Conservation (phyloP, 2,329 filamentous ascomycete species). For the Ambrosiella xylebori region DNA sequence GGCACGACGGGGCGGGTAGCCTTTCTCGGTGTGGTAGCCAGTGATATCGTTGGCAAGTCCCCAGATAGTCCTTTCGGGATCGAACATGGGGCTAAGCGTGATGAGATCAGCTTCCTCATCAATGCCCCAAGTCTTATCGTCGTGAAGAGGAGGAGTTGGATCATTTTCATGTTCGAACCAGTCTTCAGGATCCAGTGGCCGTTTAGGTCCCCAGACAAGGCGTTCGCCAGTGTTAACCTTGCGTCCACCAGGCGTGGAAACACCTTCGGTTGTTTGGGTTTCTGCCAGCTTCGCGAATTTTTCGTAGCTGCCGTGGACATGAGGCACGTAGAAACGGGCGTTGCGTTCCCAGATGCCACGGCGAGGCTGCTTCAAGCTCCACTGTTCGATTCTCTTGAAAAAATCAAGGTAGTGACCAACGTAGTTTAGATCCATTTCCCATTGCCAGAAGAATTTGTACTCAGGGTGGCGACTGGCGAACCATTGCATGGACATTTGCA, state of each 20-base stretch:
- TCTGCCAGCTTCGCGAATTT: constrained; percentile 35
- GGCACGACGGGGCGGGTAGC: constrained; percentile 50
- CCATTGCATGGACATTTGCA: constrained; percentile 88
- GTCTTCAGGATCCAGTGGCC: constrained; percentile 49
- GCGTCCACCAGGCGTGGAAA: constrained; percentile 1
- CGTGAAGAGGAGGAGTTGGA: constrained; percentile 46
- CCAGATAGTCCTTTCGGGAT: constrained; percentile 79
- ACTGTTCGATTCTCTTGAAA: constrained; percentile 50
- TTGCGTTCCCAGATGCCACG: constrained; percentile 73
- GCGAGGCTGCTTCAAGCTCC: constrained; percentile 55
- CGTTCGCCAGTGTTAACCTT: constrained; percentile 24
- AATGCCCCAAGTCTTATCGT: constrained; percentile 78
- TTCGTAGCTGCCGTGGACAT: constrained; percentile 60
- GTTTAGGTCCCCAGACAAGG: constrained; percentile 69
- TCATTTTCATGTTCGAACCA: constrained; percentile 60
- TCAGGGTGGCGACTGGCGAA: constrained; percentile 80
- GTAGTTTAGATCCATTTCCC: constrained; percentile 87
- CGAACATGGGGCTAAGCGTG: constrained; percentile 79
- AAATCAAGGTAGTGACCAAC: constrained; percentile 73
- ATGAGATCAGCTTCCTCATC: constrained; percentile 85
- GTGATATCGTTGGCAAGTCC: constrained; percentile 67
- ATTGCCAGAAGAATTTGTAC: constrained; percentile 85
- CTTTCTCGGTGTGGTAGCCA: constrained; percentile 53
- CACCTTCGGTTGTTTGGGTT: constrained; percentile 21
- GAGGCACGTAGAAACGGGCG: constrained; percentile 59